Evolutionary conservation across 1,139 yeast species (phyloP), one percentile per base, ranked within the genome.

Genomic region (Suhomyces maxii): DNA sequence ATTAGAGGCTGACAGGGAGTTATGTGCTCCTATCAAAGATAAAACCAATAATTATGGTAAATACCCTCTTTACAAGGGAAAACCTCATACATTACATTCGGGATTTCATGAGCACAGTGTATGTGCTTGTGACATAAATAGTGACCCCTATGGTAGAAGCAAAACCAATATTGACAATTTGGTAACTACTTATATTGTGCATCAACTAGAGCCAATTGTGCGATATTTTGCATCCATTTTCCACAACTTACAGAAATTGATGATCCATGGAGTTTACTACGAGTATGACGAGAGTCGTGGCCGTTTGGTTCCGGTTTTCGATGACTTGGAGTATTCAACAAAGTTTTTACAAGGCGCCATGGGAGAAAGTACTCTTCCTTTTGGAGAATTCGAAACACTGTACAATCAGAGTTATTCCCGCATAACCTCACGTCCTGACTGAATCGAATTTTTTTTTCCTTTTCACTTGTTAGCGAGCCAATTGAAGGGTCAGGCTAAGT

Each of bases 181-280:
- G 54, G 71, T 63, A 1, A 67, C 75, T 6, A 68, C 66, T 0
- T 71, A 71, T 49, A 55, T 71, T 2, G 53, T 70, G 6, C 77
- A 71, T 52, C 76, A 71, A 50, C 51, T 68, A 30, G 51, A 50
- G 34, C 76, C 76, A 3, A 61, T 71, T 2, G 61, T 65, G 6
- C 42, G 53, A 18, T 71, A 65, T 49, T 52, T 71, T 35, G 51
- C 59, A 4, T 47, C 45, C 39, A 57, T 67, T 13, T 67, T 70
- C 43, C 46, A 40, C 9, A 54, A 60, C 12, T 54, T 71, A 46
- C 68, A 68, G 28, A 61, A 47, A 40, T 53, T 71, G 32, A 67
- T 69, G 71, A 58, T 71, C 40, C 75, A 71, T 53, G 76, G 77
- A 5, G 63, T 71, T 30, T 67, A 67, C 48, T 71, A 65, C 53